Conservation (phyloP, 768 basidiomycete species). For the Coprinopsis cinerea region DNA sequence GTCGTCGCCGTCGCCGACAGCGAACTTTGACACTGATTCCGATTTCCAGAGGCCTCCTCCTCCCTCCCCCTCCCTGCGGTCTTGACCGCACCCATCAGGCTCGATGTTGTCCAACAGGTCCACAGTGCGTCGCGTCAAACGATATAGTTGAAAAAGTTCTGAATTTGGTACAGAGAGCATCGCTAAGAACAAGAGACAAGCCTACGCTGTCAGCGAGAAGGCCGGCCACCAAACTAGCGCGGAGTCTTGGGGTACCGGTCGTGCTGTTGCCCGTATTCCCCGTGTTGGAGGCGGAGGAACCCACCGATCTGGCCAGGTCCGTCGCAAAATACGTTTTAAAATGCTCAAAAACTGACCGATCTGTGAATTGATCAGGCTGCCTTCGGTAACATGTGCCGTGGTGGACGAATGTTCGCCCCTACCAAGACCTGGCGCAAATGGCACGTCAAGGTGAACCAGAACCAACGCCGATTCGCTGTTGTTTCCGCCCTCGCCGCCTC, state of each 20-base stretch:
- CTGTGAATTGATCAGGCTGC: conserved; percentile 86
- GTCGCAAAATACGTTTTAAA: conserved; percentile 14
- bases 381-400: conserved; percentile 99
- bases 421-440: conserved; percentile 99
- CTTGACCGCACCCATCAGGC: conserved; percentile 94
- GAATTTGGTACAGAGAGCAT: conserved; percentile 68
- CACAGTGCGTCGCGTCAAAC: conserved; percentile 71
- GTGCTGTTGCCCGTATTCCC: conserved; percentile 99
- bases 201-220: conserved; percentile 94
- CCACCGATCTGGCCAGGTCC: conserved; percentile 93
- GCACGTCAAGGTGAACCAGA: conserved; percentile 99
- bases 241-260: conserved; percentile 99
- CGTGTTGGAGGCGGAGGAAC: conserved; percentile 99
- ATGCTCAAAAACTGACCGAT: not conserved
- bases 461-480: conserved; percentile 96
- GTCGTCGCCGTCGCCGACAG: conserved; percentile 2
- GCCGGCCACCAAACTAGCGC: conserved; percentile 99
- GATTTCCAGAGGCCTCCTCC: conserved; percentile 64
- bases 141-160: not conserved
- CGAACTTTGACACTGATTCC: conserved; percentile 12
- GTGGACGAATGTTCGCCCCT: conserved; percentile 99
- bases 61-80: conserved; percentile 94
- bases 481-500: conserved; percentile 98
- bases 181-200: conserved; percentile 96
- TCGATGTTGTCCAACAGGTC: conserved; percentile 97